These are phyloP conservation scores for Bipolaris victoriae DNA, from an alignment of 2,329 filamentous ascomycete genomes.

Conservation along the genomic window DNA sequence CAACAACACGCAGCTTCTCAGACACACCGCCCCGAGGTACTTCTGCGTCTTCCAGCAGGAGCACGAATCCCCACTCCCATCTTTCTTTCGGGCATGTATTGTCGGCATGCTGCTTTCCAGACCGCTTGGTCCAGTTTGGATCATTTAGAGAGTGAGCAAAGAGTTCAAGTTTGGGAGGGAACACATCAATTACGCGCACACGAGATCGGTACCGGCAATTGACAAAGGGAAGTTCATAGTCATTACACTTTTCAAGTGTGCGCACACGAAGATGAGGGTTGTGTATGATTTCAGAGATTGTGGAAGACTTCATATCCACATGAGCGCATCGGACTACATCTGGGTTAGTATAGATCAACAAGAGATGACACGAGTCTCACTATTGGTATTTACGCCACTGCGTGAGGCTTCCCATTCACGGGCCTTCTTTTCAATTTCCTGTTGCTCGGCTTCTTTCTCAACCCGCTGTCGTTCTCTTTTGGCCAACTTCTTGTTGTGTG, in stretches of 20 bases:
- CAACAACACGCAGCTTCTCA: constrained; percentile 67
- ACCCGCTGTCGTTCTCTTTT: constrained; percentile 44
- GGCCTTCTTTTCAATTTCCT: constrained; percentile 31
- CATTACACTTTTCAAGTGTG: constrained; percentile 41
- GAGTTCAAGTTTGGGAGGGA: constrained; percentile 70
- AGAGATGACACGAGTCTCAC: constrained; percentile 40
- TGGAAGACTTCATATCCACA: constrained; percentile 44
- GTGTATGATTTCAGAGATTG: constrained; percentile 56
- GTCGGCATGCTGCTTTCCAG: constrained; percentile 47
- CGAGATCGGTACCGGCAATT: constrained; percentile 72
- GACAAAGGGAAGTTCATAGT: constrained; percentile 69
- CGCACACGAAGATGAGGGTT: constrained; percentile 50
- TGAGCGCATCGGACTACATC: constrained; percentile 56
- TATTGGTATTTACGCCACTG: constrained; percentile 47
- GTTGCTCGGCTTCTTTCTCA: constrained; percentile 42
- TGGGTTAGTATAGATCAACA: constrained; percentile 10
- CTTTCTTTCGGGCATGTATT: constrained; percentile 52
- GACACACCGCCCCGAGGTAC: constrained; percentile 32
- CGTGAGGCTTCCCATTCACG: constrained; percentile 22
- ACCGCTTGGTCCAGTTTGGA: constrained; percentile 34
- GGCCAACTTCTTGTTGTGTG: constrained; percentile 46
- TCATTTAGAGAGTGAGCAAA: constrained; percentile 64
- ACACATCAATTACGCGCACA: constrained; percentile 83
- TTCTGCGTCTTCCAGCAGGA: constrained; percentile 75
- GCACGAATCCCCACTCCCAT: constrained; percentile 86